phyloP scores from a whole-genome alignment of 1,139 yeast genomes.

The Taphrina populina region DNA sequence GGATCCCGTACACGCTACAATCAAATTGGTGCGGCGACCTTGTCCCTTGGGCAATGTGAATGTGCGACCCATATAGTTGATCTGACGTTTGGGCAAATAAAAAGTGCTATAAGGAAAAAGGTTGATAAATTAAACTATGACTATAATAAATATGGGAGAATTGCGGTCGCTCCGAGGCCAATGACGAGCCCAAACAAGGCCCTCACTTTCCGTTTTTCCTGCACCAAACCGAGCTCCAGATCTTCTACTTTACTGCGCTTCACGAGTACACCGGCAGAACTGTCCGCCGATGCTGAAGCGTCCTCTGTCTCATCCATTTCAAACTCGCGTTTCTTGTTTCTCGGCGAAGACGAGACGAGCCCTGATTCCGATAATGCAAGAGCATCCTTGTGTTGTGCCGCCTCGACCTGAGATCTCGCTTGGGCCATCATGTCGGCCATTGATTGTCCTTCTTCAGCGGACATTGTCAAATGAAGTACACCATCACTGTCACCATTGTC shows the following conservation, averaged over 20 bases:
- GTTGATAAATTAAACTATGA: neutral
- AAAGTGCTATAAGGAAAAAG: neutral
- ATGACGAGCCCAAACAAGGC: slow-evolving; percentile 35
- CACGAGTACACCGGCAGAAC: slow-evolving; percentile 12
- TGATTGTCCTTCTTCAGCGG: slow-evolving; percentile 22
- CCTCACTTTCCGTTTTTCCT: slow-evolving; percentile 35
- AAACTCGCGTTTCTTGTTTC: slow-evolving; percentile 14
- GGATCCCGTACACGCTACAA: slow-evolving; percentile 91
- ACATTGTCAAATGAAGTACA: neutral
- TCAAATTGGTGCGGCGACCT: slow-evolving; percentile 50
- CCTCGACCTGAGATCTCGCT: slow-evolving; percentile 28
- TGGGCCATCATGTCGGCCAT: slow-evolving; percentile 24
- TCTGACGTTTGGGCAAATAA: neutral
- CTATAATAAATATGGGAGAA: slow-evolving; percentile 31
- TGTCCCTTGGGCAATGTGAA: neutral
- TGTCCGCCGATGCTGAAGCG: neutral
- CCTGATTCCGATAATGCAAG: slow-evolving; percentile 14
- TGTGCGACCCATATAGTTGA: neutral
- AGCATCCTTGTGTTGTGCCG: slow-evolving; percentile 21
- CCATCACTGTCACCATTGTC: neutral
- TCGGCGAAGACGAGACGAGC: neutral
- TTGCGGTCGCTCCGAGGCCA: slow-evolving; percentile 36
- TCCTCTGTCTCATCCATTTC: slow-evolving; percentile 19
- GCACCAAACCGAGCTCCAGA: slow-evolving; percentile 34
- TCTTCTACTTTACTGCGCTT: slow-evolving; percentile 33